Conservation (phyloP, 257 asterid species). For the Solanum sejunctum region DNA sequence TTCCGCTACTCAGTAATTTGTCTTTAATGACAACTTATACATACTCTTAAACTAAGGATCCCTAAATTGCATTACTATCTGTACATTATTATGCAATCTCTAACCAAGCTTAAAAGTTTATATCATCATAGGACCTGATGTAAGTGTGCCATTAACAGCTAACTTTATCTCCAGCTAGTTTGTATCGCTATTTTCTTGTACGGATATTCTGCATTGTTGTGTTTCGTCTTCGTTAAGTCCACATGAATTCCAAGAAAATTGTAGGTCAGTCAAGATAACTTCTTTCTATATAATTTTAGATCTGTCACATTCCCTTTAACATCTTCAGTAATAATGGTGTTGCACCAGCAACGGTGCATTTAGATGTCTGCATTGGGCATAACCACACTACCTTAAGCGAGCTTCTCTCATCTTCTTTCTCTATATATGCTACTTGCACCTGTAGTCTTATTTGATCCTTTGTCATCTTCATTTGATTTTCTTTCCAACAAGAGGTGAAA, state of each 20-base stretch:
- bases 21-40: neutral
- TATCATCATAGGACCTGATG: neutral
- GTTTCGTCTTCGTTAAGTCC: neutral
- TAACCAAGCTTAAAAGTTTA: neutral
- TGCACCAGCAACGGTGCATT: neutral
- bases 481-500: neutral
- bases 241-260: neutral
- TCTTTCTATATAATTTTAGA: neutral
- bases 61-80: neutral
- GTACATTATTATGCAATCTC: neutral
- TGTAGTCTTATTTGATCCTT: neutral
- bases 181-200: neutral
- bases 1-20: neutral
- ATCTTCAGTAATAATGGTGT: neutral
- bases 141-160: neutral
- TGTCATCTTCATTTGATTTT: neutral
- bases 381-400: neutral
- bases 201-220: neutral
- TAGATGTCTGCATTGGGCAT: neutral
- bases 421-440: neutral
- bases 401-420: neutral
- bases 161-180: neutral
- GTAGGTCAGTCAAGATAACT: neutral
- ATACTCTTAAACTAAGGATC: neutral
- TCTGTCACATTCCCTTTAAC: neutral